Percentiles rank a stretch among this genome's conserved stretches.
Evolutionary conservation across 208 protist genomes (phyloP).

Genomic region (Balamuthia mandrillaris): DNA sequence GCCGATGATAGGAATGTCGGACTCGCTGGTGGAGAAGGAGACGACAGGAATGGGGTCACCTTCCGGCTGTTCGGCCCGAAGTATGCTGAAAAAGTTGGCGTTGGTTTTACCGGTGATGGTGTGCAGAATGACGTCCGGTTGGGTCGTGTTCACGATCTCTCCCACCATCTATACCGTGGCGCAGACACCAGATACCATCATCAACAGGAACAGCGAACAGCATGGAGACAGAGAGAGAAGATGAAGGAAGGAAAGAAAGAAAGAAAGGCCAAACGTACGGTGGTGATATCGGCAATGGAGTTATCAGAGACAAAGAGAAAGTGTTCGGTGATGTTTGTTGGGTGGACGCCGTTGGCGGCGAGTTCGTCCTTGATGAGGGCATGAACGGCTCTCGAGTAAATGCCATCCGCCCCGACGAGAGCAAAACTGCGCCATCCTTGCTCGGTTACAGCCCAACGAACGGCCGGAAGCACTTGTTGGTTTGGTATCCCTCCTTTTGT

Average conservation of each 20-base stretch:
- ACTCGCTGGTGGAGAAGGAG: not conserved
- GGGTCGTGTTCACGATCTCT: not conserved
- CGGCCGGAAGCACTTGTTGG: not conserved
- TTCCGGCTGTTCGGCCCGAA: too few species aligned
- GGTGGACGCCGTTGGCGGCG: not conserved
- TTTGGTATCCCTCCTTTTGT: not conserved
- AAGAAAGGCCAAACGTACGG: too few species aligned
- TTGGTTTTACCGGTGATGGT: constrained; percentile 22
- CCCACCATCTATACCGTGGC: not conserved
- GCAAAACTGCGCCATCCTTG: constrained; percentile 1
- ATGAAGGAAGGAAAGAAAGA: too few species aligned
- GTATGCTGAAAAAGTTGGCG: too few species aligned
- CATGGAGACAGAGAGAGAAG: too few species aligned
- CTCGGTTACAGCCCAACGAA: too few species aligned
- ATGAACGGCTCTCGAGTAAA: not conserved
- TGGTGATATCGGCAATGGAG: too few species aligned
- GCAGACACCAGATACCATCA: too few species aligned
- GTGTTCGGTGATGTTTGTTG: not conserved
- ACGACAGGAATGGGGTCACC: not conserved
- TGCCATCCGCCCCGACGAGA: not conserved
- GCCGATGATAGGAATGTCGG: not conserved
- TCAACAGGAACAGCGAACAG: too few species aligned
- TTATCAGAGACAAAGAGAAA: too few species aligned
- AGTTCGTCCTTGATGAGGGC: constrained; percentile 15
- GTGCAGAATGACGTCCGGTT: constrained; percentile 7